Conservation (phyloP, 2,329 filamentous ascomycete genomes). For the Arthrobotrys megalospora region DNA sequence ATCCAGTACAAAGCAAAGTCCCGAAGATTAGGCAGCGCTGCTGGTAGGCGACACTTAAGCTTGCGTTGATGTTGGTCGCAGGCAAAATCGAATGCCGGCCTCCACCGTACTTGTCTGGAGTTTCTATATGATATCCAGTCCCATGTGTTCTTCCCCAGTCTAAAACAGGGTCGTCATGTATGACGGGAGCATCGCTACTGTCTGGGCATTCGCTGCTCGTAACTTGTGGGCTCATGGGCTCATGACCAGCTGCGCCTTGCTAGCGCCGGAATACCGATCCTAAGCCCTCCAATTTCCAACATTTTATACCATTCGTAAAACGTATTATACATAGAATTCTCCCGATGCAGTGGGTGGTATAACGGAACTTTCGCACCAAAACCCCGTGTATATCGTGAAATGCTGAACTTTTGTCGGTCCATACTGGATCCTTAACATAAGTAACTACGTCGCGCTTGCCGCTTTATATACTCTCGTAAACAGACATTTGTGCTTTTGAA, state of each 20-base stretch:
- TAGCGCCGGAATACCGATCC: slow-evolving; percentile 1
- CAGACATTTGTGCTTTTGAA: neutral
- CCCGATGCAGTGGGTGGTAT: neutral
- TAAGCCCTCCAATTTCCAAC: slow-evolving; percentile 12
- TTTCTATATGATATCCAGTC: neutral
- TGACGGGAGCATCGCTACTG: too few species aligned
- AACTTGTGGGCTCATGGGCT: slow-evolving; percentile 9
- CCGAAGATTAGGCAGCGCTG: neutral
- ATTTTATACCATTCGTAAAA: slow-evolving; percentile 6
- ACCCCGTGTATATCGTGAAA: neutral
- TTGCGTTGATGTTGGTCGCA: slow-evolving; percentile 14
- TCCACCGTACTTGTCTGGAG: neutral
- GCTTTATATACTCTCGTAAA: neutral
- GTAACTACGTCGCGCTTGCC: neutral
- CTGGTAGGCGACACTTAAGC: neutral
- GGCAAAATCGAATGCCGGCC: neutral
- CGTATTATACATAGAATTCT: neutral
- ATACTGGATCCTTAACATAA: neutral
- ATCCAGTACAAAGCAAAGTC: neutral
- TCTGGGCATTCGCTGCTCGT: neutral
- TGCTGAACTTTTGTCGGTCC: neutral
- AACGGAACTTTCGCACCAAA: neutral
- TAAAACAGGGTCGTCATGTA: neutral
- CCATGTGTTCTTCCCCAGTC: neutral
- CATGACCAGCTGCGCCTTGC: slow-evolving; percentile 43